Evolutionary conservation across 441 rosid species (phyloP).

Genomic region (Gossypium lobatum): DNA sequence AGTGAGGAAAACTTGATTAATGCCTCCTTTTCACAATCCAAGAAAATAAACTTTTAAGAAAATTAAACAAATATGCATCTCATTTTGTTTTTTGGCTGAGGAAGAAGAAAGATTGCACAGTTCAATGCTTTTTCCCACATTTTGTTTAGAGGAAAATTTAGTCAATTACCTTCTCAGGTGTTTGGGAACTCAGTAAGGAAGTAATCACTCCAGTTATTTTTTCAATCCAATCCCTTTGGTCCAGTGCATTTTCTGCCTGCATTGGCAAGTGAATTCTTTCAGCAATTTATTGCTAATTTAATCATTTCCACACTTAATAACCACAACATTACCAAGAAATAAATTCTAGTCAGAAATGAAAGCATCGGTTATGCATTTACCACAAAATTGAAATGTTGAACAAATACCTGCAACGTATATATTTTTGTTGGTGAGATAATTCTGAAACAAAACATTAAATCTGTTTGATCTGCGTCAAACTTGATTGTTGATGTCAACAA

Average conservation of each 20-base stretch:
- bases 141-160: not conserved
- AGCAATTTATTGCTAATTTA: slow-evolving; percentile 7
- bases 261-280: slow-evolving; percentile 24
- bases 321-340: slow-evolving; percentile 1
- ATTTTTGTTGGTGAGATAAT: slow-evolving; percentile 86
- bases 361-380: not conserved
- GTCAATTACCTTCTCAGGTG: slow-evolving; percentile 58
- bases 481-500: slow-evolving; percentile 91
- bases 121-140: not conserved
- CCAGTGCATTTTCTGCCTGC: slow-evolving; percentile 93
- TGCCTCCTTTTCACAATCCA: not conserved
- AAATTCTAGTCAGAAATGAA: slow-evolving; percentile 2
- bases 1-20: not conserved
- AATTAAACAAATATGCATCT: not conserved
- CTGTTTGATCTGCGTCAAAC: slow-evolving; percentile 88
- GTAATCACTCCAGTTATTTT: slow-evolving; percentile 96
- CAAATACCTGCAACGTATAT: slow-evolving; percentile 82
- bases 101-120: not conserved
- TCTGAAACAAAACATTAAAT: slow-evolving; percentile 96
- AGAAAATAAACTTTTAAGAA: not conserved
- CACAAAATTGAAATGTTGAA: not conserved
- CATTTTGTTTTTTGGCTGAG: not conserved
- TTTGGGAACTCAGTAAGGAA: slow-evolving; percentile 75
- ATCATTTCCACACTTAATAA: not conserved
- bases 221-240: slow-evolving; percentile 98